Percentiles rank a stretch among this genome's conserved stretches.
phyloP scores from a whole-genome alignment of 306 rosid species.

The Prunus kanzakura region DNA sequence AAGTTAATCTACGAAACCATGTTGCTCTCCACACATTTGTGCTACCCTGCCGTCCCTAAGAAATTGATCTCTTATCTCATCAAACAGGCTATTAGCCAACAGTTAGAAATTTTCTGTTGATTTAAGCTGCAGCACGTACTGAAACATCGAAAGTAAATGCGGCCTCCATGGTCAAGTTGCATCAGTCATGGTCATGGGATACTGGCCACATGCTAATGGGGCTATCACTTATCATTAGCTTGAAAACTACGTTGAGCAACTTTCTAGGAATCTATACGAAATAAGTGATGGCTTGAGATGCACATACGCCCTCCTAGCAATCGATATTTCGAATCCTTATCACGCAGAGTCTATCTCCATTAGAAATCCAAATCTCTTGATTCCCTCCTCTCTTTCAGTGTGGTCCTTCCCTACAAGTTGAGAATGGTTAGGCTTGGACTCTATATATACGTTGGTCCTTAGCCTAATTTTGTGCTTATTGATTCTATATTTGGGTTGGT shows the following conservation, averaged over 20 bases:
- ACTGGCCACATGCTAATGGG: conserved; percentile 37
- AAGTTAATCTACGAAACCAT: background rate
- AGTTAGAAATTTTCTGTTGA: background rate
- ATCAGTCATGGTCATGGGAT: conserved; percentile 33
- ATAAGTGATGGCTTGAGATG: conserved; percentile 35
- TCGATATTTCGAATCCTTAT: conserved; percentile 47
- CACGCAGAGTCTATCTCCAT: conserved; percentile 36
- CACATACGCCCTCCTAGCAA: conserved; percentile 23
- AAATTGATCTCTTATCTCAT: background rate
- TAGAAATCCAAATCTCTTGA: conserved; percentile 34
- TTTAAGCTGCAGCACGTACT: background rate
- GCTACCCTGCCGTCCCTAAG: background rate
- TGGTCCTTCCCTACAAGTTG: conserved; percentile 50
- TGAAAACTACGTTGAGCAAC: conserved; percentile 43
- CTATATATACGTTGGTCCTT: background rate
- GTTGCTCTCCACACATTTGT: conserved; percentile 9
- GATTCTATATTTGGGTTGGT: background rate
- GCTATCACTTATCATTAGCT: conserved; percentile 55
- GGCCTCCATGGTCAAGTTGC: conserved; percentile 38
- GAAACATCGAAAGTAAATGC: conserved; percentile 14
- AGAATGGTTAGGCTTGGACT: conserved; percentile 19
- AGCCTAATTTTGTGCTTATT: background rate
- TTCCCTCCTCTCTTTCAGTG: conserved; percentile 29
- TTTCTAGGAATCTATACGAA: conserved; percentile 44
- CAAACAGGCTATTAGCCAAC: background rate